Evolutionary conservation across 192 early-diverging fungal genomes (phyloP).

Genomic region (Coemansia sp.): DNA sequence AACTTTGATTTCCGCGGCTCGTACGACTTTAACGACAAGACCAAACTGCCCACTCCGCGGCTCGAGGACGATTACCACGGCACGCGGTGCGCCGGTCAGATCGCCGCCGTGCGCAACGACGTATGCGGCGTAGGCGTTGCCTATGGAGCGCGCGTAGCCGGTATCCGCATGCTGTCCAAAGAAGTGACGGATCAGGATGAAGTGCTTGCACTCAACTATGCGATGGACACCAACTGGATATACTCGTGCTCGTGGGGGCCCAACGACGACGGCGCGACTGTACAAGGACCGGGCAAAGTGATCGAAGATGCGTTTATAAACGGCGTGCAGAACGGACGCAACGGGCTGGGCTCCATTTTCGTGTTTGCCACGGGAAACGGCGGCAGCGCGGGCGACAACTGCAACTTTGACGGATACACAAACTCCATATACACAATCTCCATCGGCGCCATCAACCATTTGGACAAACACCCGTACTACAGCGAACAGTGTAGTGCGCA

Average conservation of each 20-base stretch:
- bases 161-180: conserved; percentile 86
- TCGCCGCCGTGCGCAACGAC: conserved; percentile 87
- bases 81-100: conserved; percentile 96
- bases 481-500: conserved; percentile 87
- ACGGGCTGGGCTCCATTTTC: conserved; percentile 83
- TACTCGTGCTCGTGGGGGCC: conserved; percentile 98
- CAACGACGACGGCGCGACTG: conserved; percentile 78
- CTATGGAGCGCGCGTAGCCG: conserved; percentile 80
- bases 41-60: conserved; percentile 69
- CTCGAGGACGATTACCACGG: conserved; percentile 85
- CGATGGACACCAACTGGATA: conserved; percentile 85
- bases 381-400: conserved; percentile 77
- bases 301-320: conserved; percentile 83
- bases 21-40: conserved; percentile 91
- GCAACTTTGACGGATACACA: conserved; percentile 96
- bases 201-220: conserved; percentile 85
- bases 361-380: conserved; percentile 97
- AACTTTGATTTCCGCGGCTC: conserved; percentile 93
- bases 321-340: conserved; percentile 80
- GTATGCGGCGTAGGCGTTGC: conserved; percentile 95
- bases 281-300: conserved; percentile 79
- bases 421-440: conserved; percentile 96
- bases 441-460: conserved; percentile 80
- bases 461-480: conserved; percentile 77
- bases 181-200: conserved; percentile 92